These are phyloP conservation scores for Aurifilum marmelostoma DNA, from an alignment of 2,329 filamentous ascomycete genomes.

Conservation along the genomic window DNA sequence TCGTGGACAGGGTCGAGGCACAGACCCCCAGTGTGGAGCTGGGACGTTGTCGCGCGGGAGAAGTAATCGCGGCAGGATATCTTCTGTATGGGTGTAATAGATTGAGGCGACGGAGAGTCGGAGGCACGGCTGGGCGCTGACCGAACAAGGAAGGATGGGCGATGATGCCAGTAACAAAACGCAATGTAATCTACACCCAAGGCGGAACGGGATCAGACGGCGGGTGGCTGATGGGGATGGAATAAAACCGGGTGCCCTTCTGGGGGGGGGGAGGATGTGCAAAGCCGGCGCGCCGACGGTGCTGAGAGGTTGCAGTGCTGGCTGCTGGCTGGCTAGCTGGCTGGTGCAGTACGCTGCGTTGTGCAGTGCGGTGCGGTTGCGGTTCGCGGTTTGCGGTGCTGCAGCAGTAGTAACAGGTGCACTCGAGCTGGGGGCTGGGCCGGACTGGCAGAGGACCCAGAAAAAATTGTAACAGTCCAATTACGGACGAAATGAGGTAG, in stretches of 20 bases:
- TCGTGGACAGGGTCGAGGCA: constrained; percentile 24
- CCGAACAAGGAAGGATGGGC: constrained; percentile 27
- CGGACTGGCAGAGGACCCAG: constrained; percentile 9
- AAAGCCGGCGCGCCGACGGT: constrained; percentile 1
- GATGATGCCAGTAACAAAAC: constrained; percentile 17
- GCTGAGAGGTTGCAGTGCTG: background rate
- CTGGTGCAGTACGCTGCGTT: background rate
- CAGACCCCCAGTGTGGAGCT: constrained; percentile 10
- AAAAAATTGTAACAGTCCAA: constrained; percentile 12
- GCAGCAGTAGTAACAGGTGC: background rate
- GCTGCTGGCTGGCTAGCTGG: too few species aligned
- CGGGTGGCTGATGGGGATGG: constrained; percentile 22
- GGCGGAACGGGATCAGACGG: constrained; percentile 16
- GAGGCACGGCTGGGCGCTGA: constrained; percentile 22
- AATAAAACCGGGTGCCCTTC: background rate
- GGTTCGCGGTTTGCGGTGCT: background rate
- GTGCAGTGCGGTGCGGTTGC: background rate
- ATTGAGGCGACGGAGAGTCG: constrained; percentile 18
- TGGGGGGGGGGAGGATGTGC: background rate
- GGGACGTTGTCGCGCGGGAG: constrained; percentile 21
- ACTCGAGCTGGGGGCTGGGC: constrained; percentile 1
- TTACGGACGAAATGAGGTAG: constrained; percentile 5
- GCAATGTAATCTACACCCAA: constrained; percentile 6
- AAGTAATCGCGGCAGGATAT: constrained; percentile 24
- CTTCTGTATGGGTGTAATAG: constrained; percentile 6